Evolutionary conservation across 2,329 filamentous ascomycete genomes (phyloP), one percentile per base, ranked within the genome.

Genomic region (Daldinia sp.): DNA sequence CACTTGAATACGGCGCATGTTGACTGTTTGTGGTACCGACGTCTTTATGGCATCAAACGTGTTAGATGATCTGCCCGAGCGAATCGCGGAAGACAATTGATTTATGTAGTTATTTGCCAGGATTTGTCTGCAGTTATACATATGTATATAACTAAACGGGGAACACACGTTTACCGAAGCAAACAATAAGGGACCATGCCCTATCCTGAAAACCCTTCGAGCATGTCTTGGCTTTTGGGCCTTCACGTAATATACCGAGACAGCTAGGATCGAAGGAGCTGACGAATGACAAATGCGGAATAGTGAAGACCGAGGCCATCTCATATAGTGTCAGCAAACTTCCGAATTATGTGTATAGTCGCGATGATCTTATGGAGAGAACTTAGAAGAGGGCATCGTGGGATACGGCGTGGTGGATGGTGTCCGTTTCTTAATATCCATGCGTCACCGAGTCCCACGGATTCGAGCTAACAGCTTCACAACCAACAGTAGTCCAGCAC

Each of bases 1-100:
- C 27, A 52, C 48, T 13, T 23, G 56, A 10, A 58, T 11, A 29
- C 56, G 56, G 11, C 56, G 17, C 56, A 58, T 58, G 13, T 34
- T 27, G 41, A 23, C 9, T 15, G 10, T 37, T 4, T 39, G n/a
- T 37, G 27, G 30, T 48, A 48, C 17, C 13, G 25, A 30, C 30
- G 6, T n/a, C 8, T 39, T 32, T 15, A 30, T 3, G 39, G 1
- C 25, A 32, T 19, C 35, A 27, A 25, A 25, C 41, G 1, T 35
- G 48, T 19, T 50, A 27, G 15, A 25, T 13, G 11, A 3, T 37
- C 19, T 35, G 3, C 17, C 25, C 27, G 3, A 13, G 7, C 19
- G 9, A 23, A 13, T 30, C 17, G 30, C 32, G 9, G n/a, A 23
- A 35, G 19, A 51, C 13, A 19, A 9, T 29, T 11, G 29, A 27